These are phyloP conservation scores for Puccinia coronata DNA, from an alignment of 1,284 basidiomycete species.

Conservation along the genomic window DNA sequence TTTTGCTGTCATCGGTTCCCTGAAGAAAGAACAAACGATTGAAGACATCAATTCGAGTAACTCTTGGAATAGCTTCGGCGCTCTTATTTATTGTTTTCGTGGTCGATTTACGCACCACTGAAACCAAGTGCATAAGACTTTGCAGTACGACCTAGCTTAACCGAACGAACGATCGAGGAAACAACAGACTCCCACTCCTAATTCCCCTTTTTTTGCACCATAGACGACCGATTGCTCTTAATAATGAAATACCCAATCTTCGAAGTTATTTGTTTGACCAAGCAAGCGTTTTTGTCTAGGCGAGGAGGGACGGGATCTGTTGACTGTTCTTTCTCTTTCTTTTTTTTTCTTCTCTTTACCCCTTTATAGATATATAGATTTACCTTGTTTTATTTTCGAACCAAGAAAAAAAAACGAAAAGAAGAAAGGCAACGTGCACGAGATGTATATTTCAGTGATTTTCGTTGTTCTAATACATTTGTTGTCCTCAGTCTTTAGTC, in stretches of 20 bases:
- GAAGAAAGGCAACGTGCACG: not conserved
- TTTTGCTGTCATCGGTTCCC: not conserved
- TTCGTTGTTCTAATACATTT: constrained; percentile 19
- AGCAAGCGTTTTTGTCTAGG: constrained; percentile 21
- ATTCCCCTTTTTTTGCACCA: constrained; percentile 6
- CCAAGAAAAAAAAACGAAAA: not conserved
- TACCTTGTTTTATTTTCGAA: not conserved
- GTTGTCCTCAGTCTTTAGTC: too few relatives aligned
- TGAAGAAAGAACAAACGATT: not conserved
- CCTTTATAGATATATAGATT: constrained; percentile 2
- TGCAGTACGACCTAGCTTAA: not conserved
- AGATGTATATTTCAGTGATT: not conserved
- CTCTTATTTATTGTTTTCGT: not conserved
- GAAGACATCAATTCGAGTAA: not conserved
- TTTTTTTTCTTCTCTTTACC: not conserved
- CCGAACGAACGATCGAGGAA: not conserved
- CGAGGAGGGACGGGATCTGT: constrained; percentile 23
- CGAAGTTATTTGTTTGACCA: constrained; percentile 7
- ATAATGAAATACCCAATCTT: constrained; percentile 21
- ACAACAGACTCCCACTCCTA: not conserved
- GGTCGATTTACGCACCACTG: not conserved
- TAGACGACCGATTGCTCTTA: constrained; percentile 22
- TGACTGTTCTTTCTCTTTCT: constrained; percentile 5
- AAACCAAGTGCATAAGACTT: not conserved
- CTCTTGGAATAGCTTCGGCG: not conserved